A percentile compares a stretch with the other conserved stretches of the same genome.
Conservation (phyloP, 305 asterid genomes). For the Fraxinus ornus region DNA sequence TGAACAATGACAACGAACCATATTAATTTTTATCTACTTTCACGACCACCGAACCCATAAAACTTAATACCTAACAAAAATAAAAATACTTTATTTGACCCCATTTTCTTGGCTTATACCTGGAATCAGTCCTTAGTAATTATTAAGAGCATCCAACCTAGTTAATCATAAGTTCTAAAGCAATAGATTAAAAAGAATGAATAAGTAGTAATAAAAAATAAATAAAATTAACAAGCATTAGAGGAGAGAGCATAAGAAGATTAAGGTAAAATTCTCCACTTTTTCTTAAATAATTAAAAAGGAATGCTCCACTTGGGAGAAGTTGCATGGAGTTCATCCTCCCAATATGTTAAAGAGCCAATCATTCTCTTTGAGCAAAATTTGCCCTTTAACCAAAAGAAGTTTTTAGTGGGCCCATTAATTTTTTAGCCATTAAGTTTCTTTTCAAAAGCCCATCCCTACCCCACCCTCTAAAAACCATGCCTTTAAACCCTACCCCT, state of each 20-base stretch:
- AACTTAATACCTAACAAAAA: background rate
- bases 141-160: constrained; percentile 22
- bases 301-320: constrained; percentile 37
- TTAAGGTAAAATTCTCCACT: constrained; percentile 29
- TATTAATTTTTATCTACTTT: background rate
- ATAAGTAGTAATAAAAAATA: constrained; percentile 19
- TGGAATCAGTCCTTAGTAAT: constrained; percentile 22
- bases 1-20: background rate
- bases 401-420: constrained; percentile 46
- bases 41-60: background rate
- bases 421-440: constrained; percentile 44
- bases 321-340: constrained; percentile 50
- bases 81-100: constrained; percentile 18
- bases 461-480: constrained; percentile 42
- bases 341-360: constrained; percentile 47
- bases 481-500: constrained; percentile 36
- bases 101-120: constrained; percentile 25
- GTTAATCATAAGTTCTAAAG: constrained; percentile 9
- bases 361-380: constrained; percentile 37
- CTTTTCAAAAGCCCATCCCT: constrained; percentile 27
- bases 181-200: constrained; percentile 28
- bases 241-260: constrained; percentile 20
- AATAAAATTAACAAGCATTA: constrained; percentile 18
- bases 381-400: constrained; percentile 23
- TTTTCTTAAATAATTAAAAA: constrained; percentile 35